Conservation (phyloP, 108 stramenopile genomes). For the Asterionellopsis glacialis region DNA sequence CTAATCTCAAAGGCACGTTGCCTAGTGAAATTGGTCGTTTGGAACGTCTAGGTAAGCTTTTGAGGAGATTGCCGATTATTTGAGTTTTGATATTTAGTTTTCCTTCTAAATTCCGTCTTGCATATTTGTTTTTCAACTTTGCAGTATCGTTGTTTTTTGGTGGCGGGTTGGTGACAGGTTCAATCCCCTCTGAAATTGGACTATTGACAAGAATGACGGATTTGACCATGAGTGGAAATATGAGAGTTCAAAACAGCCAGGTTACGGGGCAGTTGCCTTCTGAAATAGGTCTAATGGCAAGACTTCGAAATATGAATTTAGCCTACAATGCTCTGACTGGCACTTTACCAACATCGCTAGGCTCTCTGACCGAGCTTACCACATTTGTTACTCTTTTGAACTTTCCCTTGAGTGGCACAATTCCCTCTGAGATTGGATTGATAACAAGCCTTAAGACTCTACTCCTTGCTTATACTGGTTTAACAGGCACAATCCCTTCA, state of each 20-base stretch:
- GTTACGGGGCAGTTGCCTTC: neutral
- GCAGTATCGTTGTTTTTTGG: no score
- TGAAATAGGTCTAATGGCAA: neutral
- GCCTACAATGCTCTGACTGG: conserved; percentile 1
- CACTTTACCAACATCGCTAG: conserved; percentile 3
- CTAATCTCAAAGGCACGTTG: no score
- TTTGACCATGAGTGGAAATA: no score
- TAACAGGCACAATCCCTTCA: conserved; percentile 4
- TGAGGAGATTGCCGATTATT: no score
- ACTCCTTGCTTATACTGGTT: neutral
- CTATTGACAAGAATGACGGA: neutral
- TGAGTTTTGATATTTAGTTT: no score
- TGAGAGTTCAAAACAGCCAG: neutral
- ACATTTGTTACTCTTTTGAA: conserved; percentile 2
- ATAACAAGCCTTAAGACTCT: neutral
- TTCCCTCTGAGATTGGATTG: neutral
- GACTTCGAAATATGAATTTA: neutral
- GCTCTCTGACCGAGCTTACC: conserved; percentile 2
- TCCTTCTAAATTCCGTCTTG: no score
- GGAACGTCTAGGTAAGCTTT: no score
- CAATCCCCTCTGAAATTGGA: neutral
- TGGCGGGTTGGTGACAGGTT: neutral
- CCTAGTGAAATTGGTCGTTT: no score
- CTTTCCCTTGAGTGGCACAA: conserved; percentile 3
- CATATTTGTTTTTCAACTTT: no score